Base-by-base conservation (phyloP, 176 grass and related monocot species). In the Saccharum officinarum region DNA sequence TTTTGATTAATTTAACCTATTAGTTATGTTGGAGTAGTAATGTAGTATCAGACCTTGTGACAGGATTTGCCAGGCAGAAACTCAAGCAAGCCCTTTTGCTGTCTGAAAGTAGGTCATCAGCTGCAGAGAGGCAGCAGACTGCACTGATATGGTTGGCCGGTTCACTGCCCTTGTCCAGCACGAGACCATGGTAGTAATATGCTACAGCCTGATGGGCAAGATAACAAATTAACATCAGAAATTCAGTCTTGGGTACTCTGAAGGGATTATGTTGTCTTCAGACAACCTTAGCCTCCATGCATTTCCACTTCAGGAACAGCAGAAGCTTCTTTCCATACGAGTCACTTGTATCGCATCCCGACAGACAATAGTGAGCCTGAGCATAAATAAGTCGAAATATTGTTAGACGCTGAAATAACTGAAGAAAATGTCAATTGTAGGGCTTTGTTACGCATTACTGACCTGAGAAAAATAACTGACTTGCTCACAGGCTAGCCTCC, bases 401-500 rank as follows among this genome's bases (percentile, higher is more conserved):
- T 16, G 15, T 49, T 20, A 49, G 14, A 73, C 10, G 12, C 26
- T 42, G 39, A 13, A 80, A 84, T 18, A 38, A 50, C 0, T 5
- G 59, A 68, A 83, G 68, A 73, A 78, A 61, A 76, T 41, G 36
- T 82, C 37, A 28, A 17, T 47, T 6, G 3, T 22, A 26, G 67
- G 60, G 18, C 12, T 57, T 30, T 47, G 4, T 62, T 37, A 54
- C 41, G 37, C 60, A 13, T 9, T 11, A 77, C 68, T 75, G 71
- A 99, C 97, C 92, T 96, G 90, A 55, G 90, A 89, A 85, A 94
- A 94, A 82, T 99, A 99, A 77, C 80, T 95, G 85, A 94, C 92
- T 86, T 84, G 83, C 84, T 99, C 93, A 69, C 93, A 99, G 50
- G 97, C 93, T 73, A 99, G 68, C 81, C 97, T 95, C 73, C 97